Conservation (phyloP, 208 protist species). For the Herpetomonas samuelpessoai region DNA sequence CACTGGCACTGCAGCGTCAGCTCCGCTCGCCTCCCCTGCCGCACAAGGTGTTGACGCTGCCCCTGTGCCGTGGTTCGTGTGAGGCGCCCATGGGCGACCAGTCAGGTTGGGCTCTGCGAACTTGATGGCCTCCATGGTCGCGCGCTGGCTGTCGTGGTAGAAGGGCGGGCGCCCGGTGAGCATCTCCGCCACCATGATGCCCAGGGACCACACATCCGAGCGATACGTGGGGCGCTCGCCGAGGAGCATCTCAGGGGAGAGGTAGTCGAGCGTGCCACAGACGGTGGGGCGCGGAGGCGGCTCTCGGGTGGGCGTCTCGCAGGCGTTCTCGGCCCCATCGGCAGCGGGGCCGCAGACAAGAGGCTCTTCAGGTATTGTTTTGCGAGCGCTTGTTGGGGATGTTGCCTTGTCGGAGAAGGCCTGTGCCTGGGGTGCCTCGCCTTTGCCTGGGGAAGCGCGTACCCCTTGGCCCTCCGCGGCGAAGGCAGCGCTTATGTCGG, state of each 20-base stretch:
- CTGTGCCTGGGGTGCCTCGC: neutral
- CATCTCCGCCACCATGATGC: constrained; percentile 82
- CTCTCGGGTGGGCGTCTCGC: neutral
- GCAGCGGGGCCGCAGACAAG: too few relatives aligned
- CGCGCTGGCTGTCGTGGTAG: constrained; percentile 37
- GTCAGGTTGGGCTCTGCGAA: constrained; percentile 30
- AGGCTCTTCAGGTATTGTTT: too few relatives aligned
- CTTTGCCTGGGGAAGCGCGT: neutral
- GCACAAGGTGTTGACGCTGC: too few relatives aligned
- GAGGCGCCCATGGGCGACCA: neutral
- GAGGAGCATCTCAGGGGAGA: constrained; percentile 97
- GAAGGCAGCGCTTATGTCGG: neutral
- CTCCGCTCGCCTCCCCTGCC: too few relatives aligned
- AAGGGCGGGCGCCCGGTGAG: constrained; percentile 75
- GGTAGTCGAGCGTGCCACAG: constrained; percentile 98
- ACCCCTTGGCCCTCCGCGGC: neutral
- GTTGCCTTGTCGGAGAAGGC: too few relatives aligned
- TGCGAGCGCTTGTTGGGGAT: too few relatives aligned
- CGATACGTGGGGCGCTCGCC: constrained; percentile 49
- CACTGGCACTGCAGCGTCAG: too few relatives aligned
- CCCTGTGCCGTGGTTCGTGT: too few relatives aligned
- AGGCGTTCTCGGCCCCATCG: too few relatives aligned
- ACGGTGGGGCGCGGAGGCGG: constrained; percentile 52
- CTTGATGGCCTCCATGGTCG: constrained; percentile 68
- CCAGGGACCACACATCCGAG: constrained; percentile 90